phyloP scores from a whole-genome alignment of 257 asterid genomes.

The Paraleonurus japonicus region DNA sequence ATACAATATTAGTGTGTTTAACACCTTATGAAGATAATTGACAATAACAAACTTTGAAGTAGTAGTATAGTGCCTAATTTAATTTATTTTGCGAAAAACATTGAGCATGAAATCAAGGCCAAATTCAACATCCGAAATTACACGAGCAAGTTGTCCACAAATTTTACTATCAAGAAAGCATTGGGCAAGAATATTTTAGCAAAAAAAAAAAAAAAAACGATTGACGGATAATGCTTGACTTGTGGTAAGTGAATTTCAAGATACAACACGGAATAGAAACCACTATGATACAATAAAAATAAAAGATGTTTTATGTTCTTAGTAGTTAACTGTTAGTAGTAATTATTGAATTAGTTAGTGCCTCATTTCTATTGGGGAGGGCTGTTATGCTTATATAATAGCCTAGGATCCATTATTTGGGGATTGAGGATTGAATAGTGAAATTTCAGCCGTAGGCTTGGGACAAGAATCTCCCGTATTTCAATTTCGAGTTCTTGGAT shows the following conservation, averaged over 20 bases:
- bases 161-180: slow-evolving; percentile 17
- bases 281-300: too few relatives aligned
- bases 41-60: background rate
- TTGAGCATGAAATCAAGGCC: background rate
- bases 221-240: background rate
- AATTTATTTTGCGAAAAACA: background rate
- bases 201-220: background rate
- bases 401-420: too few relatives aligned
- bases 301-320: too few relatives aligned
- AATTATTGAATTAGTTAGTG: too few relatives aligned
- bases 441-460: too few relatives aligned
- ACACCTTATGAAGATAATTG: background rate
- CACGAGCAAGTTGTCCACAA: background rate
- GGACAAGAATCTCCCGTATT: too few relatives aligned
- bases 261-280: background rate
- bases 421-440: too few relatives aligned
- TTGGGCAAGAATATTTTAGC: background rate
- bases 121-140: background rate
- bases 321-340: too few relatives aligned
- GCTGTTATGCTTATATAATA: too few relatives aligned
- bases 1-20: background rate
- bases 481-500: too few relatives aligned
- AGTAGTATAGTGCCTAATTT: background rate
- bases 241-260: background rate
- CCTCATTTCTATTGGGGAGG: too few relatives aligned